phyloP scores from a whole-genome alignment of 1,284 basidiomycete genomes.

The Cryptococcus hybrid region DNA sequence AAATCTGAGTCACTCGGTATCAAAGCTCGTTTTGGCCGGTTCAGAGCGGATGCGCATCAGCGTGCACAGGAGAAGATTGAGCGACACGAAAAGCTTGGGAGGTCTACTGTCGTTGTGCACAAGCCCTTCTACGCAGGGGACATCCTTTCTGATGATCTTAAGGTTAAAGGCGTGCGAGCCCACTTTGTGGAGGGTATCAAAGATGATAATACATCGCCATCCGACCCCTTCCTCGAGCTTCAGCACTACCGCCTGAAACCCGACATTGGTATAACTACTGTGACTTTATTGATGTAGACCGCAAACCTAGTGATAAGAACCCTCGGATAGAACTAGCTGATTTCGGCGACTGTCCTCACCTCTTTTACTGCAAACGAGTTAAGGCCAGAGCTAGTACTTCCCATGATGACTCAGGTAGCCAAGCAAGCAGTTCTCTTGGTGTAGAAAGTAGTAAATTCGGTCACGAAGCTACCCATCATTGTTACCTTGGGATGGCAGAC shows the following conservation, averaged over 20 bases:
- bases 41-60: slow-evolving; percentile 91
- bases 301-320: slow-evolving; percentile 56
- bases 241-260: slow-evolving; percentile 27
- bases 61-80: slow-evolving; percentile 70
- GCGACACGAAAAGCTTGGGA: slow-evolving; percentile 40
- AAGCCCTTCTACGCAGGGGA: slow-evolving; percentile 95
- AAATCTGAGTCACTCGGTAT: slow-evolving; percentile 68
- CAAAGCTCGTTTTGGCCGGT: slow-evolving; percentile 76
- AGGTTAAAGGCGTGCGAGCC: slow-evolving; percentile 75
- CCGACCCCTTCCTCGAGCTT: slow-evolving; percentile 16
- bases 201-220: slow-evolving; percentile 52
- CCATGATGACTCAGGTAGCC: slow-evolving; percentile 26
- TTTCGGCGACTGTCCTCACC: slow-evolving; percentile 72
- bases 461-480: slow-evolving; percentile 78
- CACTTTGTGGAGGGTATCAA: slow-evolving; percentile 64
- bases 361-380: slow-evolving; percentile 73
- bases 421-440: slow-evolving; percentile 13
- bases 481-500: slow-evolving; percentile 66
- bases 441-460: slow-evolving; percentile 75
- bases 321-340: slow-evolving; percentile 71
- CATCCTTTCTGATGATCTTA: slow-evolving; percentile 72
- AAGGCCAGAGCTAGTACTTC: slow-evolving; percentile 39
- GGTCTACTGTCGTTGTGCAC: slow-evolving; percentile 51
- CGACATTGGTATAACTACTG: slow-evolving; percentile 73
- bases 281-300: slow-evolving; percentile 82